These are phyloP conservation scores for Cinnamomum chago DNA, from an alignment of 164 flowering plant species.

Conservation along the genomic window DNA sequence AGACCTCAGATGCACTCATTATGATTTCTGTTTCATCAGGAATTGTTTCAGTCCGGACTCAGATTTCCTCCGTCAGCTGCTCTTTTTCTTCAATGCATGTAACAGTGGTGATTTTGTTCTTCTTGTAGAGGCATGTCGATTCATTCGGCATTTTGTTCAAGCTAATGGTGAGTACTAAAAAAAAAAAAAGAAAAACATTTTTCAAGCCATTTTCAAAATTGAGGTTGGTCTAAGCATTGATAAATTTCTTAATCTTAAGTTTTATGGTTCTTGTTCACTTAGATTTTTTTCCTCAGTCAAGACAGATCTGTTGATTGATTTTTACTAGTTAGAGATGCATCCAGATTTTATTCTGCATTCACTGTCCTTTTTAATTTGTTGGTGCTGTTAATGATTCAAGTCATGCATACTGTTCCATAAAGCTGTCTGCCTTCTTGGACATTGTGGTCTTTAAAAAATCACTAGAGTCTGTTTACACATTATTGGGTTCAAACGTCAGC, in stretches of 20 bases:
- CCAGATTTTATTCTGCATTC: not conserved
- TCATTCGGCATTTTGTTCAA: conserved; percentile 49
- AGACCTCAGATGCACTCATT: not conserved
- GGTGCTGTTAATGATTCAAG: not conserved
- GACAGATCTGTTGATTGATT: not conserved
- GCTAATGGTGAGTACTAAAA: conserved; percentile 41
- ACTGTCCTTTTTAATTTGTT: not conserved
- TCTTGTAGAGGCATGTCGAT: conserved; percentile 73
- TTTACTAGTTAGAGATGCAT: not conserved
- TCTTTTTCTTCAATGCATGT: conserved; percentile 71
- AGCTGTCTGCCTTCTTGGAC: not conserved
- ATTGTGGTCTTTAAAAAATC: not conserved
- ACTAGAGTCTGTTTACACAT: not conserved
- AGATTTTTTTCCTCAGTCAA: not conserved
- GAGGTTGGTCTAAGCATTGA: not conserved
- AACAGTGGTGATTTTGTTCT: conserved; percentile 49
- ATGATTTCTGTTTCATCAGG: conserved; percentile 29
- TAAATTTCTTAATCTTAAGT: not conserved
- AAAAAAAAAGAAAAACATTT: too few relatives aligned
- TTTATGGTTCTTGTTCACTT: not conserved
- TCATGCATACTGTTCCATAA: not conserved
- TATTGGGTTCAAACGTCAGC: not conserved
- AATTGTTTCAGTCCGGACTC: conserved; percentile 70
- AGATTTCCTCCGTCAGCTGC: conserved; percentile 65
- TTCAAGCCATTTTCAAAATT: not conserved